Conservation (phyloP, 2,329 filamentous ascomycete genomes). For the Pseudodiploospora longispora region DNA sequence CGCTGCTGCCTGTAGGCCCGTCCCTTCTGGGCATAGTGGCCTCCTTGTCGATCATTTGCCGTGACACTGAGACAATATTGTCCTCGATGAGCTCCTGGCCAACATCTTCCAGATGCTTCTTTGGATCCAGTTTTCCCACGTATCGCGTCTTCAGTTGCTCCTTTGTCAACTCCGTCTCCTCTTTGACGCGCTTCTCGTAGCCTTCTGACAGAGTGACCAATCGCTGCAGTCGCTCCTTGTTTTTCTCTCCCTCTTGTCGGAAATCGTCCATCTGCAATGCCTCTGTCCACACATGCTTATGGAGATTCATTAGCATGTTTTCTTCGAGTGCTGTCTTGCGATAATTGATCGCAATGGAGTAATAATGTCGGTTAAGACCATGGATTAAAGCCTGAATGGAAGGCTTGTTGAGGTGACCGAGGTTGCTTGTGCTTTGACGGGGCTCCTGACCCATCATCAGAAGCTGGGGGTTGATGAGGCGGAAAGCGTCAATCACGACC, state of each 20-base stretch:
- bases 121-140: slow-evolving; percentile 96
- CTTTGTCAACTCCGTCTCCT: slow-evolving; percentile 94
- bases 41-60: slow-evolving; percentile 99
- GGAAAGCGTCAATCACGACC: slow-evolving; percentile 98
- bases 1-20: slow-evolving; percentile 35
- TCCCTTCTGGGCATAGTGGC: slow-evolving; percentile 79
- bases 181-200: slow-evolving; percentile 97
- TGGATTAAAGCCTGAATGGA: slow-evolving; percentile 99
- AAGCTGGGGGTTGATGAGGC: slow-evolving; percentile 94
- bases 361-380: slow-evolving; percentile 96
- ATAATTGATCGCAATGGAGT: slow-evolving; percentile 98
- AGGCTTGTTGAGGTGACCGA: slow-evolving; percentile 97
- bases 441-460: slow-evolving; percentile 98
- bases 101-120: slow-evolving; percentile 97
- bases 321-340: slow-evolving; percentile 95
- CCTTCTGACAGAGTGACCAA: slow-evolving; percentile 86
- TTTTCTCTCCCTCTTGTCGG: slow-evolving; percentile 71
- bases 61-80: slow-evolving; percentile 96
- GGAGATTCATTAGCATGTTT: slow-evolving; percentile 99
- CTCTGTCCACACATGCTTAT: slow-evolving; percentile 99
- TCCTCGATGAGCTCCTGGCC: slow-evolving; percentile 96
- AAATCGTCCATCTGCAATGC: slow-evolving; percentile 97
- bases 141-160: slow-evolving; percentile 98
- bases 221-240: slow-evolving; percentile 80
- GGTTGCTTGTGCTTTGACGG: slow-evolving; percentile 92